phyloP scores from a whole-genome alignment of 2,329 filamentous ascomycete species.

The Apiospora saccharicola region DNA sequence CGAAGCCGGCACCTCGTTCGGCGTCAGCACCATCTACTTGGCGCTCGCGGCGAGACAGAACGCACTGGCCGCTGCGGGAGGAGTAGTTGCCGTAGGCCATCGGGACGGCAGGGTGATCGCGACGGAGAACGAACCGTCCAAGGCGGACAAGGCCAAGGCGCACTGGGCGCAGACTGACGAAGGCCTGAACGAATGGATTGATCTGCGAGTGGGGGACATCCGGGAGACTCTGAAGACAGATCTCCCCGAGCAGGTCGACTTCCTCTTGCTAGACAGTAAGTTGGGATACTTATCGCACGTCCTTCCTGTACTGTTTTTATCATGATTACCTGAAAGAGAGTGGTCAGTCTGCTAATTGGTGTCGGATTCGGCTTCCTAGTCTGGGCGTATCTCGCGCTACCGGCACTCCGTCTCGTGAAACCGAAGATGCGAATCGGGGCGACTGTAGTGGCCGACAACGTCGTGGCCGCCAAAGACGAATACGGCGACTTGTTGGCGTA shows the following conservation, averaged over 20 bases:
- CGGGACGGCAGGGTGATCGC: conserved; percentile 55
- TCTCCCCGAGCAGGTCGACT: conserved; percentile 58
- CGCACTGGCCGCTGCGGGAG: conserved; percentile 30
- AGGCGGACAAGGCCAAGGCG: conserved; percentile 58
- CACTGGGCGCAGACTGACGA: conserved; percentile 62
- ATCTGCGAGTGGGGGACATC: conserved; percentile 65
- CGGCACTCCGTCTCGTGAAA: conserved; percentile 55
- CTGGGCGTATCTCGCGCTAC: conserved; percentile 62
- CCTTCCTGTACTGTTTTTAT: no score
- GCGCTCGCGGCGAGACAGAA: conserved; percentile 64
- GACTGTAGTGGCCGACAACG: conserved; percentile 59
- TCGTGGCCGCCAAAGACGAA: conserved; percentile 43
- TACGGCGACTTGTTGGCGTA: conserved; percentile 58
- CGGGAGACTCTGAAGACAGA: conserved; percentile 60
- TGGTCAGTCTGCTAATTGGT: neutral
- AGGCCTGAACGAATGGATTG: conserved; percentile 57
- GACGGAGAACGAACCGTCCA: conserved; percentile 65
- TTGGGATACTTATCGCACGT: conserved; percentile 29
- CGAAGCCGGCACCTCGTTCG: conserved; percentile 68
- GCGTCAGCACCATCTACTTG: conserved; percentile 69
- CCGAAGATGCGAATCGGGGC: conserved; percentile 55
- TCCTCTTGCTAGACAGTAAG: conserved; percentile 68
- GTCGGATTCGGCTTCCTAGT: conserved; percentile 46
- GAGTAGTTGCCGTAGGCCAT: neutral
- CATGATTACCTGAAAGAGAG: neutral